Evolutionary conservation across 2,329 filamentous ascomycete species (phyloP), one percentile per base, ranked within the genome.

Genomic region (Aspergillus sp.): DNA sequence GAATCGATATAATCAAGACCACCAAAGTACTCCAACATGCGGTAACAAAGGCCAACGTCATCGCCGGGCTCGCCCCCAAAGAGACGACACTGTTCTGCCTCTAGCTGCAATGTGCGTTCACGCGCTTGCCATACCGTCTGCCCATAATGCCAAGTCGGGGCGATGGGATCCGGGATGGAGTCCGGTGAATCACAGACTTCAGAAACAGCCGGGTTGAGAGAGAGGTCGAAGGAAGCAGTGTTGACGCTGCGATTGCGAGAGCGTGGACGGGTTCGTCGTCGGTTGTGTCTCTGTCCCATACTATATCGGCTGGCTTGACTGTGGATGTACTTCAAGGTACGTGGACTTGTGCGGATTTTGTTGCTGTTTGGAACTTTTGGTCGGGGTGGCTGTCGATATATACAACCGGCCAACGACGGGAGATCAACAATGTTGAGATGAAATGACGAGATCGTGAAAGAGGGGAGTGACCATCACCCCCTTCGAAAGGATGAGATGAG

Each of bases 1-100:
- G 66, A 63, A 52, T 77, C 65, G 54, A 78, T 74, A 62, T 76
- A 79, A 57, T 79, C 75, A 59, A 79, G 71, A 50, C 73, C 73
- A 59, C 67, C 74, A 52, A 79, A 79, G 51, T 75, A 76, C 58
- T 78, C 75, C 54, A 77, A 66, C 76, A 79, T 79, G 50, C 72
- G 71, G 60, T 73, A 73, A 61, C 76, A 78, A 41, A 79, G 68
- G 50, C 58, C 66, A 54, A 70, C 60, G 54, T 76, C 73, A 53
- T 76, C 74, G 30, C 72, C 73, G 14, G 73, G 70, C 57, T 74
- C 73, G 11, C 73, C 74, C 22, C 74, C 74, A 57, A 76, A 77
- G 3, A 76, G 65, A 50, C 75, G 74, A 60, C 63, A 75, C 55
- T 73, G 74, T 50, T 76, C 72, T 35, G 62, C 66, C 58, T 76